Percentiles rank a stretch among this genome's conserved stretches.
Conservation (phyloP, 257 asterid species). For the Ilex aquifolium region DNA sequence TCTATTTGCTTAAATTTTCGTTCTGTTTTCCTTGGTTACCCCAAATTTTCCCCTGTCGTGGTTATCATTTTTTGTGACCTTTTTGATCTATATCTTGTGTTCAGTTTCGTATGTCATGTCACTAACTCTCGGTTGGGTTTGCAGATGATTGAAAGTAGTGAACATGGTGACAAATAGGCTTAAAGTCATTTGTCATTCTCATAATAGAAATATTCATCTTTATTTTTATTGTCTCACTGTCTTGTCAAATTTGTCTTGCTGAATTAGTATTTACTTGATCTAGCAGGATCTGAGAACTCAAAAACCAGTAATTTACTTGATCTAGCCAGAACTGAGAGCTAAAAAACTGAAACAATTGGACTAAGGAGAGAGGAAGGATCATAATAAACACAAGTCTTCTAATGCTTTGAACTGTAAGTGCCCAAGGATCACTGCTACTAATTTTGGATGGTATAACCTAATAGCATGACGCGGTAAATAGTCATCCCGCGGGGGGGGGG, state of each 20-base stretch:
- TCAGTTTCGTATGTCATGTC: neutral
- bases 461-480: too few relatives aligned
- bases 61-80: neutral
- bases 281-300: constrained; percentile 98
- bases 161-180: constrained; percentile 50
- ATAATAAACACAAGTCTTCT: constrained; percentile 94
- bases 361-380: constrained; percentile 96
- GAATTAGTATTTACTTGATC: constrained; percentile 73
- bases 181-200: constrained; percentile 12
- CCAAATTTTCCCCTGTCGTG: neutral
- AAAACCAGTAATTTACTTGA: too few relatives aligned
- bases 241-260: constrained; percentile 20
- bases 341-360: constrained; percentile 89
- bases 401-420: constrained; percentile 94
- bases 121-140: too few relatives aligned
- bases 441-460: neutral
- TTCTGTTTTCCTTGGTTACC: neutral
- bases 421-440: constrained; percentile 3
- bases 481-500: too few relatives aligned
- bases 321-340: too few relatives aligned
- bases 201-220: constrained; percentile 8
- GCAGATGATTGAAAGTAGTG: too few relatives aligned
- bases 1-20: too few relatives aligned
- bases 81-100: too few relatives aligned
- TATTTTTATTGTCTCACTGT: constrained; percentile 3